Evolutionary conservation across 23 red algal genomes (phyloP).

Genomic region (Gracilariopsis chorda): DNA sequence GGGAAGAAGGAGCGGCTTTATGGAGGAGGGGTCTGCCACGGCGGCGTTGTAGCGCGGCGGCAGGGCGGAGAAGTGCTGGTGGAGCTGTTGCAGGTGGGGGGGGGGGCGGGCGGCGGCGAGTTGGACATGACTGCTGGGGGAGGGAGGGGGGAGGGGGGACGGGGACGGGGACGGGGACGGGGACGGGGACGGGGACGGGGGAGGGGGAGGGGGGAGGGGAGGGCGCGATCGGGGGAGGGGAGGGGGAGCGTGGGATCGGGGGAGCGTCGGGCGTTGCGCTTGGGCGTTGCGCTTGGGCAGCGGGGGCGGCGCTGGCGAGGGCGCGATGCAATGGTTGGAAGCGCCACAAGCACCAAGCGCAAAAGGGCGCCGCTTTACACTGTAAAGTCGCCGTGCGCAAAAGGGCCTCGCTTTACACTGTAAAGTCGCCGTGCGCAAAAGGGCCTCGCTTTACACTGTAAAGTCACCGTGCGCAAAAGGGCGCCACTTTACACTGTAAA

Average conservation of each 20-base stretch:
- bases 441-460: too few relatives aligned
- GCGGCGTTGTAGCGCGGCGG: not conserved
- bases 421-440: too few relatives aligned
- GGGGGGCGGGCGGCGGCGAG: not conserved
- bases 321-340: not conserved
- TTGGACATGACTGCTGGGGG: not conserved
- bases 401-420: too few relatives aligned
- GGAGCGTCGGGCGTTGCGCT: not conserved
- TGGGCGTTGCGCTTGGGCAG: not conserved
- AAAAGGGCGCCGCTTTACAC: too few relatives aligned
- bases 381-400: too few relatives aligned
- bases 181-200: not conserved
- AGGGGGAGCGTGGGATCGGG: not conserved
- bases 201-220: not conserved
- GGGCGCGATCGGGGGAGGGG: not conserved
- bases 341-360: not conserved
- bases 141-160: not conserved
- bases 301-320: not conserved
- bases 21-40: constrained; percentile 13
- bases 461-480: too few relatives aligned
- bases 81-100: not conserved
- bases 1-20: constrained; percentile 14
- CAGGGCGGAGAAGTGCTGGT: not conserved
- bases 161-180: not conserved
- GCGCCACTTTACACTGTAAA: not conserved